Evolutionary conservation across 768 basidiomycete genomes (phyloP), one percentile per base, ranked within the genome.

Genomic region (Lentinus brumalis): DNA sequence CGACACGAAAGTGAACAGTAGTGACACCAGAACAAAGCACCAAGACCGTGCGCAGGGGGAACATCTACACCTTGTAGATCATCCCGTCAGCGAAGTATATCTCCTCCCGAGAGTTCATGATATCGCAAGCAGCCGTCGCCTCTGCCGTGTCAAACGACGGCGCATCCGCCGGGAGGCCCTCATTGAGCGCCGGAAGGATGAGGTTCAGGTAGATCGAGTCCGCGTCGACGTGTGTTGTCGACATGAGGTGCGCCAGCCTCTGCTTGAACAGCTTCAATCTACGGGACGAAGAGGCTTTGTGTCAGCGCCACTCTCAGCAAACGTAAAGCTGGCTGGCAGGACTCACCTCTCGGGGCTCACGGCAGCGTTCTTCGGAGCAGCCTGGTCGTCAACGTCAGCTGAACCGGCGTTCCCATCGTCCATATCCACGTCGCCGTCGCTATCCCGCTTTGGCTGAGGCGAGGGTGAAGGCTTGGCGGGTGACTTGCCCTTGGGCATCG

Each of bases 11-110:
- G 32, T 21, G 30, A 6, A 39, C 29, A 56, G 42, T 16, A 18
- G 21, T 26, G 7, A 38, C 39, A 58, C 30, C 14, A 45, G 21
- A 42, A n/a, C 8, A 32, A 18, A 15, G 31, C 7, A 49, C 30
- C 9, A 26, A 38, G 38, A 41, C 21, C 26, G 42, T 9, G 32
- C 32, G 30, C 15, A 29, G 1, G 8, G 12, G 31, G 4, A 26
- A 26, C 44, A n/a, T 45, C 75, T 77, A 93, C 58, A 94, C 85
- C 74, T 87, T 93, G 78, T 96, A 96, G 55, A 96, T 83, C 58
- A 92, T 86, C 35, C 88, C 91, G 35, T 91, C 92, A 64, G 88
- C 89, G 67, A 94, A 80, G 91, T 97, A 93, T 63, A 98, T 78
- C 74, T 96, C 90, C 56, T 92, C 87, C 12, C 78, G 79, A 16